Conservation (phyloP, 208 protist genomes). For the Acanthamoeba lenticulata region DNA sequence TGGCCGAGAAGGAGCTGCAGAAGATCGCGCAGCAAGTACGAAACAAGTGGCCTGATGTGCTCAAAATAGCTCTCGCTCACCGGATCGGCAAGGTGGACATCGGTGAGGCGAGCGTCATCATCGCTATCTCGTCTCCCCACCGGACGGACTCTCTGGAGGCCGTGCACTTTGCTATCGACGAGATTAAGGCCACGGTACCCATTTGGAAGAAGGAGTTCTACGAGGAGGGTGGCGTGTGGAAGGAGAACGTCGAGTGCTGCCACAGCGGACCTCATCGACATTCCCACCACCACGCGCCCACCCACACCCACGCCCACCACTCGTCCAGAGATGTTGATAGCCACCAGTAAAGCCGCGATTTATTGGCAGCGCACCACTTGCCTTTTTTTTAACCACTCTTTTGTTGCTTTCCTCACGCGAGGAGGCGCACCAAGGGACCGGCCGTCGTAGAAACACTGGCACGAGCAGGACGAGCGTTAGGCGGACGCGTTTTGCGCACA, state of each 20-base stretch:
- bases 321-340: not conserved
- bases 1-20: conserved; percentile 83
- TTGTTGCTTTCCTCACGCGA: not conserved
- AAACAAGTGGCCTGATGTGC: conserved; percentile 70
- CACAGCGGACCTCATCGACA: conserved; percentile 63
- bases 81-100: conserved; percentile 78
- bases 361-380: not conserved
- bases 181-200: conserved; percentile 85
- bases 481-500: not conserved
- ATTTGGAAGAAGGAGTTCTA: conserved; percentile 90
- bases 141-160: conserved; percentile 81
- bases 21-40: conserved; percentile 69
- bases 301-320: not conserved
- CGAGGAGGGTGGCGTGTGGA: conserved; percentile 75
- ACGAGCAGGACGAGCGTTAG: not conserved
- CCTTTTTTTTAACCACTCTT: not conserved
- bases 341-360: not conserved
- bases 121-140: conserved; percentile 84
- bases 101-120: conserved; percentile 80
- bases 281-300: not conserved
- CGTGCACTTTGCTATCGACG: conserved; percentile 85
- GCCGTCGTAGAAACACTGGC: conserved; percentile 19
- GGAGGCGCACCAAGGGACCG: not conserved
- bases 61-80: conserved; percentile 79
- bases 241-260: conserved; percentile 83